Evolutionary conservation across 768 basidiomycete species (phyloP).

Genomic region (Leccinum rimulosum): DNA sequence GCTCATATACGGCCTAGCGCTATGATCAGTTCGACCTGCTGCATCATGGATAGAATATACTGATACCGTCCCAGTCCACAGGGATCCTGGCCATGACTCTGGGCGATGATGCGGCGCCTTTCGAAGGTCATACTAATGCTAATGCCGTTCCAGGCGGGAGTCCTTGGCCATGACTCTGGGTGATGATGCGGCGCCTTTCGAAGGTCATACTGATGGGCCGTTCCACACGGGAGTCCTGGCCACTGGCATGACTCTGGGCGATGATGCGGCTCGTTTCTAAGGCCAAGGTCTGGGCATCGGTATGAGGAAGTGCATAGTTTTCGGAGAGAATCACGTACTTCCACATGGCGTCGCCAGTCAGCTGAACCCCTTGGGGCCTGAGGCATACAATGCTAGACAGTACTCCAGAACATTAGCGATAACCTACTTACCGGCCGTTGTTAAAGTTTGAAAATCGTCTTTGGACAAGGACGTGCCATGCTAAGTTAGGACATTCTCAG

Average conservation of each 20-base stretch:
- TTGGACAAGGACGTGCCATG: background rate
- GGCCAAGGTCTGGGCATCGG: conserved; percentile 7
- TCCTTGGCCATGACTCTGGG: too few species aligned
- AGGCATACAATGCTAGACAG: background rate
- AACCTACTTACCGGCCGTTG: too few species aligned
- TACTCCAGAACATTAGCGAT: too few species aligned
- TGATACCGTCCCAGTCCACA: background rate
- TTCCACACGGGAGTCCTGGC: too few species aligned
- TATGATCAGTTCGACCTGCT: background rate
- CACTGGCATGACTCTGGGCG: too few species aligned
- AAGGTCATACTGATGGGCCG: too few species aligned
- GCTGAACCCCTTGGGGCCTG: conserved; percentile 1
- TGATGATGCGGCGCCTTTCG: too few species aligned
- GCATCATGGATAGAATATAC: background rate
- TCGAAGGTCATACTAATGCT: too few species aligned
- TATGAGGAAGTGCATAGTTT: background rate
- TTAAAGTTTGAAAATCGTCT: background rate
- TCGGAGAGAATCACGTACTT: conserved; percentile 3
- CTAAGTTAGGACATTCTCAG: background rate
- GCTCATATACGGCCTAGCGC: background rate
- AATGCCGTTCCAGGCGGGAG: too few species aligned
- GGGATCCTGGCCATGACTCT: too few species aligned
- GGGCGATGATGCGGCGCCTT: too few species aligned
- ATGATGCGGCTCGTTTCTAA: background rate
- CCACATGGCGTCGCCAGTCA: background rate